Evolutionary conservation across 148 eudicot species (phyloP).

Genomic region (Bassia scoparia): DNA sequence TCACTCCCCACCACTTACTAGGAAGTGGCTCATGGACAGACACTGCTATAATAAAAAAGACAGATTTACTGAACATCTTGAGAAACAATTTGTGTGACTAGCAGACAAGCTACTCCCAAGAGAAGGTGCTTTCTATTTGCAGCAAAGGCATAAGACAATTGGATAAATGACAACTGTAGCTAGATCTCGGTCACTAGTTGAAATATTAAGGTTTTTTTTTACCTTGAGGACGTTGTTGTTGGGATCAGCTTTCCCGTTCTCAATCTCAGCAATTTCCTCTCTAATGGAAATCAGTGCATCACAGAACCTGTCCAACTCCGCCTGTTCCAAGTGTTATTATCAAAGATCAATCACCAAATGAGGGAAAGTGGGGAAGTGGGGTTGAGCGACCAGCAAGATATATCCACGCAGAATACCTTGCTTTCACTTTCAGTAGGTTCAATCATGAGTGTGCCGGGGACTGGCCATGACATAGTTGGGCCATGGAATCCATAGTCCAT

Average conservation of each 20-base stretch:
- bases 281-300: slow-evolving; percentile 93
- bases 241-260: slow-evolving; percentile 79
- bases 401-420: slow-evolving; percentile 52
- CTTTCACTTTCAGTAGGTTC: slow-evolving; percentile 99
- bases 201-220: neutral
- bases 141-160: no score
- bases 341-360: neutral
- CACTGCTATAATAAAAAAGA: no score
- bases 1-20: no score
- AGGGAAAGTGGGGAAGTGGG: neutral
- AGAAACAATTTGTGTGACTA: no score
- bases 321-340: slow-evolving; percentile 42
- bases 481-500: slow-evolving; percentile 98
- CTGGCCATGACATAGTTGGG: slow-evolving; percentile 99
- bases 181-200: neutral
- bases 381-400: neutral
- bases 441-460: slow-evolving; percentile 98
- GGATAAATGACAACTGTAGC: neutral
- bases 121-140: no score
- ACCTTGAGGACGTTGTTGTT: slow-evolving; percentile 97
- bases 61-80: no score
- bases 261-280: slow-evolving; percentile 84
- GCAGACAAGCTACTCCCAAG: no score
- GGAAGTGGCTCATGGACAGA: no score
- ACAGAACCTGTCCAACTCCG: slow-evolving; percentile 90